phyloP scores from a whole-genome alignment of 352 stramenopile genomes.

The Blastocystis sp. region DNA sequence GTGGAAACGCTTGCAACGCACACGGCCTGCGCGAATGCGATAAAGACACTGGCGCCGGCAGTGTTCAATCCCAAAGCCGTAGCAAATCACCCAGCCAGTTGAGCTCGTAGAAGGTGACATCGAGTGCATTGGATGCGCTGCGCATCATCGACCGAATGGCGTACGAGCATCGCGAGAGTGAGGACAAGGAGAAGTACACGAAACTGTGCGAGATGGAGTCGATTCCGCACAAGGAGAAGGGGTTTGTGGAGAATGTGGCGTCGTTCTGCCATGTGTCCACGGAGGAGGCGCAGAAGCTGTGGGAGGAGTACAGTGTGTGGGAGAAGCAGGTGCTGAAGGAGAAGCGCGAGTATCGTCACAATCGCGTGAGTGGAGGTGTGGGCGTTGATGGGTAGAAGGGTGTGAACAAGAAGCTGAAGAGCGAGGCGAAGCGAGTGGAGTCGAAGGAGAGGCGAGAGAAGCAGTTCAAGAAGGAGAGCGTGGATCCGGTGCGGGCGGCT shows the following conservation, averaged over 20 bases:
- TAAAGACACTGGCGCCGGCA: neutral
- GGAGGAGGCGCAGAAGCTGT: neutral
- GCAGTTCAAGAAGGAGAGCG: neutral
- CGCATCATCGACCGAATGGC: constrained; percentile 22
- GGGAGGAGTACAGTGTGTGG: neutral
- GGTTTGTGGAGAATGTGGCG: neutral
- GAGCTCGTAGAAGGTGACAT: neutral
- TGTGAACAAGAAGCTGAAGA: constrained; percentile 26
- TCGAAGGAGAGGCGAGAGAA: neutral
- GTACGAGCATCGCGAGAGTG: neutral
- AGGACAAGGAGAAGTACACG: neutral
- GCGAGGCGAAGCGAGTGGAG: constrained; percentile 1
- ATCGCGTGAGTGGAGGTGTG: neutral
- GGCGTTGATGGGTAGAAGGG: neutral
- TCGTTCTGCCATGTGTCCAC: neutral
- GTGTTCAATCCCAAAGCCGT: constrained; percentile 14
- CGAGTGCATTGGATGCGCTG: neutral
- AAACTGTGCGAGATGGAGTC: neutral
- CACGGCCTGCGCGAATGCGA: neutral
- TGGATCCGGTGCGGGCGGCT: neutral
- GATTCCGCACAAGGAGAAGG: neutral
- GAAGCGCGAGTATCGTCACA: neutral
- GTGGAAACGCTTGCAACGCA: neutral
- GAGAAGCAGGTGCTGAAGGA: neutral
- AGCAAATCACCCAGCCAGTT: neutral